Evolutionary conservation across 768 basidiomycete species (phyloP), one percentile per base, ranked within the genome.

Genomic region (Mycena rosella): DNA sequence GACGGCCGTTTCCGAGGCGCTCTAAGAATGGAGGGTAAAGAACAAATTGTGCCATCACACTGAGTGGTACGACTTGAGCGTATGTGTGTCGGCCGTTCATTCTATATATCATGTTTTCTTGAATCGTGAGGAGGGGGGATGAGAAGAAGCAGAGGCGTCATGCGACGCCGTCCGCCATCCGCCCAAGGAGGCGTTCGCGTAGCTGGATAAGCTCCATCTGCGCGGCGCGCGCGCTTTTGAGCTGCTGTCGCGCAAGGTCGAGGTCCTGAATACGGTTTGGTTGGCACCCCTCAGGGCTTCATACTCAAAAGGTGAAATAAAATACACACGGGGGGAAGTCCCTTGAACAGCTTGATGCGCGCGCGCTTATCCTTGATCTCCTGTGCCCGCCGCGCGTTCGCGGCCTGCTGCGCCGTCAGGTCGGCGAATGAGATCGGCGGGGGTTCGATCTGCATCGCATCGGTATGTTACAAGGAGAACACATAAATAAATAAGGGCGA

Each of bases 131-230:
- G 32, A 13, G 32, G 32, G n/a, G n/a, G n/a, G n/a, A n/a, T n/a
- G n/a, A n/a, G n/a, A n/a, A n/a, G n/a, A n/a, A n/a, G n/a, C n/a
- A n/a, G n/a, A n/a, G n/a, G n/a, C 42, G 20, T 74, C 72, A 81
- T 3, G 68, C 71, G 10, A 87, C 78, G 24, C 82, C 74, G n/a
- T 80, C 79, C 10, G 81, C 84, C 84, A 87, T 87, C 58, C 76
- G 78, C 0, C 78, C 78, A 0, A 87, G 73, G 20, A 88, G 74
- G n/a, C 82, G 72, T 68, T 88, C 86, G 13, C 86, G 78, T 5
- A 84, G 76, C 48, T 84, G 83, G 26, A 85, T 78, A 24, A 88
- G 75, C 62, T 84, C 79, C 74, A 79, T 83, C 52, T 86, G 83
- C 63, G 82, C 80, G 34, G 82, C 75, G 34, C 80, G 79, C 13